A percentile compares a stretch with the other conserved stretches of the same genome.
Evolutionary conservation across 352 stramenopile genomes (phyloP).

Genomic region (Pythium scleroteichum): DNA sequence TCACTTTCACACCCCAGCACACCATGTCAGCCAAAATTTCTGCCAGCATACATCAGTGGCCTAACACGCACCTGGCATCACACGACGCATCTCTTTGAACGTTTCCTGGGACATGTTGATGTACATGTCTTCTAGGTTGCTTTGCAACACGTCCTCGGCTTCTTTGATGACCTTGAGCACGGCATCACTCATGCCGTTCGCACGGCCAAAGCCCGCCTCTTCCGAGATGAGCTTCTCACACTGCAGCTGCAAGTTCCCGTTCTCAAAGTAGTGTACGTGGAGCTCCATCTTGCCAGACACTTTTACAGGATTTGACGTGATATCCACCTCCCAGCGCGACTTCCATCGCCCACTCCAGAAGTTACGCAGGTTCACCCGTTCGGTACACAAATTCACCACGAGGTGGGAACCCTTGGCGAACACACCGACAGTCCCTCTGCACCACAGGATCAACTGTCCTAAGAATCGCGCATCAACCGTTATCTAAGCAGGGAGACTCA

Average conservation of each 20-base stretch:
- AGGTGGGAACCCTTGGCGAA: slow-evolving; percentile 67
- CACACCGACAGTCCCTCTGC: slow-evolving; percentile 76
- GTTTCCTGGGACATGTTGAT: slow-evolving; percentile 94
- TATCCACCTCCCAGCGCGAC: slow-evolving; percentile 74
- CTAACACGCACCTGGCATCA: slow-evolving; percentile 82
- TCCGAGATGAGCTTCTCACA: slow-evolving; percentile 66
- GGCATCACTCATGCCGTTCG: slow-evolving; percentile 57
- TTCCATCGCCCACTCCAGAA: slow-evolving; percentile 89
- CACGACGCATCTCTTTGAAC: slow-evolving; percentile 94
- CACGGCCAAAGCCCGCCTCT: slow-evolving; percentile 44
- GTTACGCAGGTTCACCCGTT: slow-evolving; percentile 89
- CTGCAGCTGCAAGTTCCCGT: slow-evolving; percentile 94
- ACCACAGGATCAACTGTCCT: not conserved
- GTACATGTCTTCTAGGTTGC: slow-evolving; percentile 93
- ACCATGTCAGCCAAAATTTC: too few species aligned
- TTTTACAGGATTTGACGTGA: slow-evolving; percentile 46
- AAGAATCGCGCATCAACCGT: too few species aligned
- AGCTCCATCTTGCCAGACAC: slow-evolving; percentile 74
- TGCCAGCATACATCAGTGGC: too few species aligned
- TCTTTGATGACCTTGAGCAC: slow-evolving; percentile 77
- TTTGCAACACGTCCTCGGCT: slow-evolving; percentile 85
- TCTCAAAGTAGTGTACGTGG: slow-evolving; percentile 96
- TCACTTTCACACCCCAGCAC: too few species aligned
- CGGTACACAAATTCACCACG: slow-evolving; percentile 78
- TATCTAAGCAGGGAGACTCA: slow-evolving; percentile 20